Evolutionary conservation across 345 rosid genomes (phyloP).

Genomic region (Linum tenue): DNA sequence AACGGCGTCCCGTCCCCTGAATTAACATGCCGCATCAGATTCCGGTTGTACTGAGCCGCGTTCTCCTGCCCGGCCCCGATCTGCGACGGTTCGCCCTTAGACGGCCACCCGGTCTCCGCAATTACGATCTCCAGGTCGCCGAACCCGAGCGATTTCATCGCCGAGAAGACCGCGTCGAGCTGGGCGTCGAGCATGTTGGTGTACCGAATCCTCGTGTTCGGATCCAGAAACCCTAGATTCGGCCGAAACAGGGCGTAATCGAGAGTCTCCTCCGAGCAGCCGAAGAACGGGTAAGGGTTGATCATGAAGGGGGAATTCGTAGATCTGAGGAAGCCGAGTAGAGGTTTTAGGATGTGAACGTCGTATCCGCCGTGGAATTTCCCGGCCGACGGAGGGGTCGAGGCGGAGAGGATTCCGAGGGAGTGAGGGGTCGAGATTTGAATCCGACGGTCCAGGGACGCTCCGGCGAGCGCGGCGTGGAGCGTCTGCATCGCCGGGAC

Average conservation of each 20-base stretch:
- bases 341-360: slow-evolving; percentile 49
- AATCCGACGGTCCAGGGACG: slow-evolving; percentile 48
- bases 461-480: slow-evolving; percentile 51
- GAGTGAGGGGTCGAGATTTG: slow-evolving; percentile 81
- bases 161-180: slow-evolving; percentile 71
- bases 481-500: slow-evolving; percentile 72
- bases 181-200: slow-evolving; percentile 89
- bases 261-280: slow-evolving; percentile 46
- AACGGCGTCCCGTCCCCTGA: slow-evolving; percentile 70
- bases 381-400: slow-evolving; percentile 68
- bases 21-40: slow-evolving; percentile 47
- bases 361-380: slow-evolving; percentile 62
- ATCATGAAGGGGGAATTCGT: slow-evolving; percentile 64
- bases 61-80: slow-evolving; percentile 41
- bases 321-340: slow-evolving; percentile 60
- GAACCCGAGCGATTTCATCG: slow-evolving; percentile 58
- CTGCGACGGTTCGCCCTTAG: slow-evolving; percentile 51
- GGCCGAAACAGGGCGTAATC: slow-evolving; percentile 73
- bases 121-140: slow-evolving; percentile 65
- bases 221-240: slow-evolving; percentile 47
- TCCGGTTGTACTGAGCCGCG: slow-evolving; percentile 56
- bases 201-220: slow-evolving; percentile 37
- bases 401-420: slow-evolving; percentile 51
- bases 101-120: slow-evolving; percentile 92
- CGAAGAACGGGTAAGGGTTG: slow-evolving; percentile 85